These are phyloP conservation scores for Oryza meyeriana DNA, from an alignment of 176 grass and related monocot species.

Conservation along the genomic window DNA sequence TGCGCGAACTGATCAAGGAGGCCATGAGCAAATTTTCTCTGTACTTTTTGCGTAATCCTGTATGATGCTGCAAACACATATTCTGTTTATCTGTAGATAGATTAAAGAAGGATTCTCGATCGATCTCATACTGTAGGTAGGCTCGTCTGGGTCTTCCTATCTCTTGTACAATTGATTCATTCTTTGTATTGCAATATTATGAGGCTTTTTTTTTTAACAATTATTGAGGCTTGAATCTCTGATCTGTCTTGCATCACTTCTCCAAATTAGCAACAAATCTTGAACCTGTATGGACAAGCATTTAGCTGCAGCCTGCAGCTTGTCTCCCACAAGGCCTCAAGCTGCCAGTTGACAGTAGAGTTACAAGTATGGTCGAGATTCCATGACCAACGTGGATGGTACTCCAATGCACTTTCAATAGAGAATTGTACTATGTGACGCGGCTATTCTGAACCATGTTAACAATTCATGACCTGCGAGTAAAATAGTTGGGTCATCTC, in stretches of 20 bases:
- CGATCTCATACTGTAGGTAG: conserved; percentile 1
- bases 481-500: not conserved
- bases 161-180: conserved; percentile 47
- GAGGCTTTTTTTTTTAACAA: too few relatives aligned
- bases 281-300: not conserved
- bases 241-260: not conserved
- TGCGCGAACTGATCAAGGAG: conserved; percentile 50
- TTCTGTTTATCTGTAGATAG: conserved; percentile 36
- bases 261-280: not conserved
- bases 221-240: conserved; percentile 35
- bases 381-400: not conserved
- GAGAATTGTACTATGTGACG: not conserved
- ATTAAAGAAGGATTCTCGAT: not conserved
- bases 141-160: not conserved
- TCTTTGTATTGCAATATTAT: conserved; percentile 34
- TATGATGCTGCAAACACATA: not conserved
- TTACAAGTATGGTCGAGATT: not conserved
- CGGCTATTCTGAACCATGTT: not conserved
- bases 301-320: not conserved
- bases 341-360: not conserved
- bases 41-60: not conserved
- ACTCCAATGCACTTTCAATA: not conserved
- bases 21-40: not conserved
- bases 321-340: not conserved
- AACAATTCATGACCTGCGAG: not conserved